Conservation (phyloP, 1,284 basidiomycete genomes). For the Rhodotorula glutinis region DNA sequence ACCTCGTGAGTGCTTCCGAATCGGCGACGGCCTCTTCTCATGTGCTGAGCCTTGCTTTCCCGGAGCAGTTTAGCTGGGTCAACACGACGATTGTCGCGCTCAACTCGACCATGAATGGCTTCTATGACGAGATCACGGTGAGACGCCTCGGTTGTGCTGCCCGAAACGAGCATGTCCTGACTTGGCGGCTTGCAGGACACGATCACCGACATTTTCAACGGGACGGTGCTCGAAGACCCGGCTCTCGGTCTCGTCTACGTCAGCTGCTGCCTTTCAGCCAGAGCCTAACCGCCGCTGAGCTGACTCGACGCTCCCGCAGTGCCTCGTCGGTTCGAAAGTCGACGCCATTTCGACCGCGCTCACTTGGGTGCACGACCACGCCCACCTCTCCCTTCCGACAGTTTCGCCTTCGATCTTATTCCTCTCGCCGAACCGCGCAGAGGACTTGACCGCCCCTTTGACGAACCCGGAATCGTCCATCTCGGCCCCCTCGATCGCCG, state of each 20-base stretch:
- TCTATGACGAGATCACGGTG: slow-evolving; percentile 51
- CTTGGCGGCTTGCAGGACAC: slow-evolving; percentile 51
- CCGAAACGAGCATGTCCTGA: not conserved
- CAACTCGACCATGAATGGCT: slow-evolving; percentile 59
- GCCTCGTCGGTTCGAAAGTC: slow-evolving; percentile 85
- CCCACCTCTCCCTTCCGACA: slow-evolving; percentile 65
- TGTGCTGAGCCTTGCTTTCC: not conserved
- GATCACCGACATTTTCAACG: slow-evolving; percentile 70
- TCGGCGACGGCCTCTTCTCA: not conserved
- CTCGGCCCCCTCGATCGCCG: slow-evolving; percentile 54
- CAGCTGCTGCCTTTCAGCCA: slow-evolving; percentile 26
- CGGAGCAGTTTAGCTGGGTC: slow-evolving; percentile 74
- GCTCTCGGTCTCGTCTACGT: slow-evolving; percentile 66
- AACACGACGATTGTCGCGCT: slow-evolving; percentile 84
- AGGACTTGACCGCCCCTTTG: slow-evolving; percentile 27
- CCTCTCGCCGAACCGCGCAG: slow-evolving; percentile 29
- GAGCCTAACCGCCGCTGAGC: not conserved
- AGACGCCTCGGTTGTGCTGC: not conserved
- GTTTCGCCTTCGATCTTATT: slow-evolving; percentile 65
- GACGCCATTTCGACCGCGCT: slow-evolving; percentile 78
- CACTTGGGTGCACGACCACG: slow-evolving; percentile 75
- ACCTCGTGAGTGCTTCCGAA: slow-evolving; percentile 51
- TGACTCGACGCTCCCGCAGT: slow-evolving; percentile 50
- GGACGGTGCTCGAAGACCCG: slow-evolving; percentile 73
- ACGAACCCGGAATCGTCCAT: slow-evolving; percentile 28